Evolutionary conservation across 805 yeast species (phyloP).

Genomic region (Myxozyma nipponensis): DNA sequence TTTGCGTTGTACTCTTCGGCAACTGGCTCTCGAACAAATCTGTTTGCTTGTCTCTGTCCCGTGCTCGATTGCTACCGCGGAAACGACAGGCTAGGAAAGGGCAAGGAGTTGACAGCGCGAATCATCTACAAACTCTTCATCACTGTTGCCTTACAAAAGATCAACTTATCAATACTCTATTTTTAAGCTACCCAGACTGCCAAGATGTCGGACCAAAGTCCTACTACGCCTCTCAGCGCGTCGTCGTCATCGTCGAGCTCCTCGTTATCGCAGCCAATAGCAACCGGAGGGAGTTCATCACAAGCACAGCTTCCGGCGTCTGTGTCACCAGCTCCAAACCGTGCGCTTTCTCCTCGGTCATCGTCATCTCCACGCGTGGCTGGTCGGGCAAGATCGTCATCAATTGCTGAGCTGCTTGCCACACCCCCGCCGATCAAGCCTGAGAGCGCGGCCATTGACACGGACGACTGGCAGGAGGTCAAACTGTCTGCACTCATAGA

Average conservation of each 20-base stretch:
- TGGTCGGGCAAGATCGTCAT: conserved; percentile 26
- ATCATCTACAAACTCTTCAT: too few species aligned
- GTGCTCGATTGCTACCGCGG: too few species aligned
- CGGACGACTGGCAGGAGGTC: conserved; percentile 66
- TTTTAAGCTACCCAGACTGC: too few species aligned
- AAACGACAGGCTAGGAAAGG: too few species aligned
- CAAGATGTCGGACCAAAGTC: not conserved
- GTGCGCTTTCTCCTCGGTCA: conserved; percentile 3
- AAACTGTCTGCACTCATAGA: conserved; percentile 71
- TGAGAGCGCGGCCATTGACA: conserved; percentile 1
- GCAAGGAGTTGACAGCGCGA: too few species aligned
- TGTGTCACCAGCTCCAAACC: not conserved
- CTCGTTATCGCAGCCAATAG: not conserved
- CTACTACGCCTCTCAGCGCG: too few species aligned
- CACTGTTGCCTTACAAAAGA: too few species aligned
- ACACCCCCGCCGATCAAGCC: conserved; percentile 35
- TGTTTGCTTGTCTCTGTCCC: too few species aligned
- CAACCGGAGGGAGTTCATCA: not conserved
- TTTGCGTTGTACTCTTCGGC: too few species aligned
- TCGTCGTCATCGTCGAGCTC: not conserved
- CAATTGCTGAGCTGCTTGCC: conserved; percentile 35
- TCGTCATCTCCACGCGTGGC: conserved; percentile 3
- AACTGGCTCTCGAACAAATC: too few species aligned
- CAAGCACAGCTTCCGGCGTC: not conserved
- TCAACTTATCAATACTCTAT: too few species aligned